Base-by-base conservation (phyloP, 371 early-diverging fungal species). In the Circinella umbellata region DNA sequence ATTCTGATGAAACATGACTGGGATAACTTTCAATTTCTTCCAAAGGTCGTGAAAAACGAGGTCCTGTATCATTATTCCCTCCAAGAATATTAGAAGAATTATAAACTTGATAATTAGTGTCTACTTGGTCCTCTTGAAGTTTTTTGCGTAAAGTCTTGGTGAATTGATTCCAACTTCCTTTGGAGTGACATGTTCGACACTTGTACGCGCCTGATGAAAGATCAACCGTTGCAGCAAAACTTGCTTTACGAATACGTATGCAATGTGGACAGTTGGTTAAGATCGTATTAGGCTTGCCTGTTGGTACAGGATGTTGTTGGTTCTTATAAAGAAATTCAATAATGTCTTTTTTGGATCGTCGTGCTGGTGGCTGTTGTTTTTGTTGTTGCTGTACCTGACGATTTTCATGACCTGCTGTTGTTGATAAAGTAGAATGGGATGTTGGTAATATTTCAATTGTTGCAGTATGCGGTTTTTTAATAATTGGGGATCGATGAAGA, bases 231-330 rank as follows among this genome's bases (percentile, higher is more conserved):
- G 81, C 83, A 34, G 80, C 74, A 63, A 80, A 82, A 63, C 80
- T 80, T 9, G 76, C 75, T 36, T 71, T 73, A 10, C 79, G 76
- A 14, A 73, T 59, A 13, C 69, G 67, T n/a, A 79, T 61, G 72
- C 86, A 85, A n/a, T 79, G 80, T 57, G 86, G 86, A 59, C 86
- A 85, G 27, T 77, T 75, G 3, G 83, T 78, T 17, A 74, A 36
- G n/a, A 82, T 62, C 0, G 66, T 63, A 14, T 77, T 69, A 17
- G 63, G 66, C 39, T 77, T 74, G 4, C 66, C 18, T 4, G 80
- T 74, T 10, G 80, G 79, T 34, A 77, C 67, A 46, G 83, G 82
- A 48, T 73, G 69, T 68, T 82, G 79, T n/a, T 80, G 66, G 39
- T 82, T 59, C 4, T 70, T 38, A 42, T 82, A 73, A 4, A 85